phyloP scores from a whole-genome alignment of 192 early-diverging fungal genomes.

The Backusella parvicylindrica region DNA sequence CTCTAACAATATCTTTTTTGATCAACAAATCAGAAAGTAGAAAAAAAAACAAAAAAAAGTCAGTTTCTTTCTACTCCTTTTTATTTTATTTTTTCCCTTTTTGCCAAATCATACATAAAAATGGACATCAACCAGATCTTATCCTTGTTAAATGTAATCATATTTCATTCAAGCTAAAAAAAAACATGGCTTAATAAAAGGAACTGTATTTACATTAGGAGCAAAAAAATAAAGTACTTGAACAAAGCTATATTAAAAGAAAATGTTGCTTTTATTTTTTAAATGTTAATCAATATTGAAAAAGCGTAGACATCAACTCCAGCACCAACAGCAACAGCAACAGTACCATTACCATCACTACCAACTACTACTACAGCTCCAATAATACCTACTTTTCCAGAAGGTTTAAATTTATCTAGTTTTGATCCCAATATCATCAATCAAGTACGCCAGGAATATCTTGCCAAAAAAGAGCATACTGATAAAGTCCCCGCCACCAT shows the following conservation, averaged over 20 bases:
- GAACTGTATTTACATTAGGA: not conserved
- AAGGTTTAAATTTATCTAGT: conserved; percentile 15
- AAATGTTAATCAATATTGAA: not conserved
- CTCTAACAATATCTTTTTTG: too few species aligned
- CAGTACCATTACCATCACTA: not conserved
- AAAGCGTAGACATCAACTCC: not conserved
- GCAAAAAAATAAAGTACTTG: not conserved
- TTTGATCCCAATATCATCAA: conserved; percentile 14
- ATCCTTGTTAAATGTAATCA: conserved; percentile 10
- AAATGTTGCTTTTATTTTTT: not conserved
- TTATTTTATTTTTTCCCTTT: not conserved
- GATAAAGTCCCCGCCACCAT: not conserved
- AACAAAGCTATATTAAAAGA: not conserved
- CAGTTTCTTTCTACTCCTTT: not conserved
- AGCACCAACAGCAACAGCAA: not conserved
- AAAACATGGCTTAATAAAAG: not conserved
- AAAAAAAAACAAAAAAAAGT: not conserved
- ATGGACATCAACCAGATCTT: conserved; percentile 20
- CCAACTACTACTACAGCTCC: not conserved
- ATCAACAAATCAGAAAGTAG: not conserved
- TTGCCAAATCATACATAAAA: not conserved
- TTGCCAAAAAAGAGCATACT: not conserved
- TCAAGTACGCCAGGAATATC: conserved; percentile 22
- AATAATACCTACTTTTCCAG: not conserved
- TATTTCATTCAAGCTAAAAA: not conserved